Base-by-base conservation (phyloP, 1,284 basidiomycete species). In the Sporisorium graminicola region DNA sequence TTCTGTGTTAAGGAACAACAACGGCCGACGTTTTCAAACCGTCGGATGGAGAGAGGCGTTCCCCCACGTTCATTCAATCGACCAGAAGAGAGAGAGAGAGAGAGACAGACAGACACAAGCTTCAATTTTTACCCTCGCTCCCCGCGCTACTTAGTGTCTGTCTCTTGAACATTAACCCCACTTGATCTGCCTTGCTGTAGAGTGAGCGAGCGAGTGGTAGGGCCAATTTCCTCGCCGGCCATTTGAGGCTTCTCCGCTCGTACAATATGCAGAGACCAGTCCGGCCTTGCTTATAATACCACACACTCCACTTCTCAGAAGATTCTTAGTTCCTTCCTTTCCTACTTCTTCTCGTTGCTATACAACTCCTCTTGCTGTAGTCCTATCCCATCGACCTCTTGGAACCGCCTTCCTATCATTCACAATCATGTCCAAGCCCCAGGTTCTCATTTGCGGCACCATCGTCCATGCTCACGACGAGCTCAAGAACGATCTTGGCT, bases 381-480 rank as follows among this genome's bases (percentile, higher is more conserved):
- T 42, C 29, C 20, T 33, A 40, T 12, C 49, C 44, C 18, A 55
- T 31, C 31, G n/a, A 16, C 33, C 8, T 24, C 12, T 9, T 42
- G 27, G 37, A 31, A 57, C 5, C 27, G n/a, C 16, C 47, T 1
- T n/a, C 18, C 22, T 26, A 13, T 1, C 12, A 56, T 35, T n/a
- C 24, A 12, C 55, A 53, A 64, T 22, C 56, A 76, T 76, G 74
- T 77, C 74, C 56, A 79, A 79, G 65, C 74, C 77, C 20, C 68
- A 79, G 59, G 74, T 79, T 31, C 77, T 79, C 35, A 68, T 79
- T 58, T 77, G 77, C 27, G 77, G 77, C n/a, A 73, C 67, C 49
- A 73, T 79, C 61, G 70, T 79, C 35, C 77, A 77, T 53, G 77
- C 73, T 65, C 69, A 77, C 65, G 53, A 74, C 49, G 65, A 77